These are phyloP conservation scores for Suhomyces taliae DNA, from an alignment of 1,139 yeast genomes.

Conservation along the genomic window DNA sequence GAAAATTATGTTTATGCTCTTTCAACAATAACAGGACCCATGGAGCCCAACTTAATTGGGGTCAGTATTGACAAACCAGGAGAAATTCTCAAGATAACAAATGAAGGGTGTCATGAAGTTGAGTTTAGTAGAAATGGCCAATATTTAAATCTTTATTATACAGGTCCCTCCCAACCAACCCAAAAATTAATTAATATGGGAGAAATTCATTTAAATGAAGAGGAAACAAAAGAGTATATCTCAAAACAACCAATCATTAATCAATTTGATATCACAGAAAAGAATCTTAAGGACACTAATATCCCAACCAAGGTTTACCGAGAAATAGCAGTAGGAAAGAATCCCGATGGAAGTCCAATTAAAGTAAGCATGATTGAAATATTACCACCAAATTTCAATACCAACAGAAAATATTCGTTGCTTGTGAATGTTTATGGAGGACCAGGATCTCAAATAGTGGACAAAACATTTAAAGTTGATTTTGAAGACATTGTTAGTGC, in stretches of 20 bases:
- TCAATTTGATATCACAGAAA: conserved; percentile 25
- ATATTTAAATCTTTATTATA: conserved; percentile 52
- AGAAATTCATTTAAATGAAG: conserved; percentile 22
- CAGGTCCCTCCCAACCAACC: conserved; percentile 69
- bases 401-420: conserved; percentile 62
- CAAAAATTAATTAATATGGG: conserved; percentile 54
- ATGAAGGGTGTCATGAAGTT: conserved; percentile 34
- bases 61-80: conserved; percentile 14
- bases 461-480: conserved; percentile 52
- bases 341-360: conserved; percentile 39
- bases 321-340: conserved; percentile 45
- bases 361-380: conserved; percentile 71
- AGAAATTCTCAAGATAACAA: conserved; percentile 21
- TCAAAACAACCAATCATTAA: conserved; percentile 32
- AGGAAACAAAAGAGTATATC: conserved; percentile 18
- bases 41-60: conserved; percentile 51
- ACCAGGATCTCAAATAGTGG: conserved; percentile 83
- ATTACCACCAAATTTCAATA: conserved; percentile 66
- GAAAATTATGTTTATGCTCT: conserved; percentile 60
- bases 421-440: conserved; percentile 90
- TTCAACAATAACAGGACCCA: conserved; percentile 56
- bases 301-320: conserved; percentile 59
- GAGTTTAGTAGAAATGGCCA: conserved; percentile 56
- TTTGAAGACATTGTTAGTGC: conserved; percentile 75
- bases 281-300: conserved; percentile 32